Evolutionary conservation across 805 yeast genomes (phyloP).

Genomic region (Zygotorulaspora sp.): DNA sequence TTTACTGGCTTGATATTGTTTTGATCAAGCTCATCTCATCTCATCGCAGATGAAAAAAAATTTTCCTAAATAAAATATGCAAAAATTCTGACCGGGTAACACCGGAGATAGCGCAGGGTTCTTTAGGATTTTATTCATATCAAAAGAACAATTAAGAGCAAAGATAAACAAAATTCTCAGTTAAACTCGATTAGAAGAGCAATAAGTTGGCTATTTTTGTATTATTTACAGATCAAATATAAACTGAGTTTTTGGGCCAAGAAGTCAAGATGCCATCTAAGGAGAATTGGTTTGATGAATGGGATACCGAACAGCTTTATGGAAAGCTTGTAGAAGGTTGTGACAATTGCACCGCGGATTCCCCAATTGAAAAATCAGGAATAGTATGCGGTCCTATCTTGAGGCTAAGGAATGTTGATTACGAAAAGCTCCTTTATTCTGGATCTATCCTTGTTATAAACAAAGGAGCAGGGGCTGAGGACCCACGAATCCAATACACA

Average conservation of each 20-base stretch:
- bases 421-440: slow-evolving; percentile 48
- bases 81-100: no score
- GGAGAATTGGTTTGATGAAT: slow-evolving; percentile 24
- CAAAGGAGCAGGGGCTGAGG: slow-evolving; percentile 38
- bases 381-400: slow-evolving; percentile 71
- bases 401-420: slow-evolving; percentile 62
- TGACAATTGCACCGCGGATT: slow-evolving; percentile 19
- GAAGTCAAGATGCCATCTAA: not conserved
- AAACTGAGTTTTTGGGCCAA: not conserved
- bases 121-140: no score
- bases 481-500: slow-evolving; percentile 24
- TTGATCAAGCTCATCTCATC: slow-evolving; percentile 23
- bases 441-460: slow-evolving; percentile 65
- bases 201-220: no score
- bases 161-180: no score
- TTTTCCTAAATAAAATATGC: slow-evolving; percentile 3
- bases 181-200: no score
- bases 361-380: slow-evolving; percentile 23
- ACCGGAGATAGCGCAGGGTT: slow-evolving; percentile 5
- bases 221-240: no score
- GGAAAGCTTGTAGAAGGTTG: slow-evolving; percentile 20
- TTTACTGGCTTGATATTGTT: not conserved
- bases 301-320: slow-evolving; percentile 26
- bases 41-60: slow-evolving; percentile 16
- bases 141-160: no score